These are phyloP conservation scores for Colletotrichum camelliae DNA, from an alignment of 2,329 filamentous ascomycete species.

Conservation along the genomic window DNA sequence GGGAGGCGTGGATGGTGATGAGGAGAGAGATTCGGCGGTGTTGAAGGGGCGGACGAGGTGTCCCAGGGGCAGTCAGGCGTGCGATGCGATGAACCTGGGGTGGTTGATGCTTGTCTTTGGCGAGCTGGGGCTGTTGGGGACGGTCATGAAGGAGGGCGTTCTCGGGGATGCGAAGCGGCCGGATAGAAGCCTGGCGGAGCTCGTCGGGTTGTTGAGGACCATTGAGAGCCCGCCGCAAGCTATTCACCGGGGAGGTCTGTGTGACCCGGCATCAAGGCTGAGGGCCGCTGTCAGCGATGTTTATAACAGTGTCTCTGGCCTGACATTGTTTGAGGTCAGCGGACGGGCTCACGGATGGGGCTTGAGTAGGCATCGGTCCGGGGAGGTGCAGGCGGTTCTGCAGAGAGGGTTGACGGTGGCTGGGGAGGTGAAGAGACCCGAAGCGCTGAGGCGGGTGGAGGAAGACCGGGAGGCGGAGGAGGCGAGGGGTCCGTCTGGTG, in stretches of 20 bases:
- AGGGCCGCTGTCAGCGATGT: conserved; percentile 54
- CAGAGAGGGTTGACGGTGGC: neutral
- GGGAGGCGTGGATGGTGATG: conserved; percentile 24
- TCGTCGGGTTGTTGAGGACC: conserved; percentile 47
- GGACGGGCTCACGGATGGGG: conserved; percentile 56
- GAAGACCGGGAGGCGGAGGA: neutral
- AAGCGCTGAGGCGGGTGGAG: neutral
- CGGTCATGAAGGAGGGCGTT: conserved; percentile 37
- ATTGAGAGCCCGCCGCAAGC: conserved; percentile 50
- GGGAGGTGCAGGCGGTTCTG: conserved; percentile 39
- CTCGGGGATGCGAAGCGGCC: conserved; percentile 27
- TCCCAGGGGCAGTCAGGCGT: conserved; percentile 53
- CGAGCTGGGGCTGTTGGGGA: conserved; percentile 49
- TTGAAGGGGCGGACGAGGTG: conserved; percentile 48
- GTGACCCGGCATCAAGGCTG: conserved; percentile 55
- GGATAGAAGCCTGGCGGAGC: conserved; percentile 46
- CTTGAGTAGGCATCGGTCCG: conserved; percentile 43
- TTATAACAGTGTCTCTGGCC: conserved; percentile 53
- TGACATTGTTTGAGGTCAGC: conserved; percentile 55
- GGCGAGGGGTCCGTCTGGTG: conserved; percentile 21
- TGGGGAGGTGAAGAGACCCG: neutral
- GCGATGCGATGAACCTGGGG: conserved; percentile 58
- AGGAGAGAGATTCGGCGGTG: conserved; percentile 28
- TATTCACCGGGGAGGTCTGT: conserved; percentile 47
- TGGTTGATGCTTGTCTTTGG: conserved; percentile 59